Base-by-base conservation (phyloP, 768 basidiomycete genomes). In the Daedaleopsis nitida region DNA sequence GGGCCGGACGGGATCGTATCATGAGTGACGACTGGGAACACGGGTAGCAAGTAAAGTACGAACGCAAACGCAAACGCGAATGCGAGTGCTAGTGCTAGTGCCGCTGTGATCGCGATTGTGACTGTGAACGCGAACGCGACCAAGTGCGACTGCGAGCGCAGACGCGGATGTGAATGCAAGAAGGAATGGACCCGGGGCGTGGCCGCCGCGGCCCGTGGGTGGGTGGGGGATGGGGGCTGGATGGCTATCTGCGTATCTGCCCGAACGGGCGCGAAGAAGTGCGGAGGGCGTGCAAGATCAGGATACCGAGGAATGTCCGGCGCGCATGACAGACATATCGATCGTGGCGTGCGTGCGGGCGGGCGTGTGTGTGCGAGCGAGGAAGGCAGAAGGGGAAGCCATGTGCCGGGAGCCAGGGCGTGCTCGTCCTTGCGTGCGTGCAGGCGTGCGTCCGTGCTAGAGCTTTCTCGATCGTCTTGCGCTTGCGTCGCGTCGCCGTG, bases 1-100 rank as follows among this genome's bases (percentile, higher is more conserved):
- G 83, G 84, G 38, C 77, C 80, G 19, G 74, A 80, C 57, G 77
- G 73, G 50, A 72, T 77, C 62, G 65, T 76, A 57, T 44, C 60
- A 39, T 61, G 54, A 35, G 38, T 39, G 27, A 32, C 27, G 27
- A 32, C 27, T 7, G 27, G 27, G 27, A n/a, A n/a, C 27, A 32
- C 27, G 27, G 27, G 7, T 32, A 32, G 27, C 27, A 32, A 32
- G n/a, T n/a, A n/a, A n/a, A n/a, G n/a, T n/a, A n/a, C n/a, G n/a
- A n/a, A n/a, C n/a, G n/a, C 7, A 32, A 3, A 3, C 7, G 27
- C 27, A 7, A 32, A 32, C 7, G 27, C 27, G 27, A 32, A 7
- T 32, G 27, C 7, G 27, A 32, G 27, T 32, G 27, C 27, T 3
- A 32, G 27, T 32, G 27, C 27, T 3, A 32, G 27, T 32, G 27